These are phyloP conservation scores for Phalaenopsis aphrodite DNA, from an alignment of 106 monocot genomes.

Conservation along the genomic window DNA sequence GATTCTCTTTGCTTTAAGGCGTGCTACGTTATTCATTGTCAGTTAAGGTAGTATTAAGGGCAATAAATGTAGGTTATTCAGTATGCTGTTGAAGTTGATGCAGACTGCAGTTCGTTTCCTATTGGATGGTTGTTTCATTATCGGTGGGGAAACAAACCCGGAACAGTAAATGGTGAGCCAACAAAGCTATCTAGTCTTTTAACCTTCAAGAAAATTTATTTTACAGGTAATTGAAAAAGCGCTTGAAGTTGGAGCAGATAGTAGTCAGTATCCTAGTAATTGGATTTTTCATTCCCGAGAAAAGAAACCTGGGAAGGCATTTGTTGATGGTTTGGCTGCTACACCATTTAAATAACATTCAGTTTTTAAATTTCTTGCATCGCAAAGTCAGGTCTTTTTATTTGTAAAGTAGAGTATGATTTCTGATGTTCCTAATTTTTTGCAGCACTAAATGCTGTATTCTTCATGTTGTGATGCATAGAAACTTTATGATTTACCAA, in stretches of 20 bases:
- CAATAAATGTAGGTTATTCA: constrained; percentile 64
- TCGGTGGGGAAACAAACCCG: constrained; percentile 74
- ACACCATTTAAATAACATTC: constrained; percentile 6
- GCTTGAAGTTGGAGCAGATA: constrained; percentile 82
- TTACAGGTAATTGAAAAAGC: constrained; percentile 90
- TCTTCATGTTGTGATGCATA: neutral
- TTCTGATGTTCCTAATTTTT: neutral
- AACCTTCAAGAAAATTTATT: constrained; percentile 28
- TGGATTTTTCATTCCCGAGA: constrained; percentile 98
- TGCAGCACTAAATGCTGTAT: neutral
- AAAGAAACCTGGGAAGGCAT: constrained; percentile 75
- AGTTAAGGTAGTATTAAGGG: constrained; percentile 18
- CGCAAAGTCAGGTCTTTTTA: neutral
- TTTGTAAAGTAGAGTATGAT: neutral
- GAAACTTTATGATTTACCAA: neutral
- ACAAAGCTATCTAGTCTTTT: constrained; percentile 7
- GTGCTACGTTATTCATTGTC: neutral
- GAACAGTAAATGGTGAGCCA: constrained; percentile 66
- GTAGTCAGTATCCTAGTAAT: constrained; percentile 69
- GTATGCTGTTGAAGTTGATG: constrained; percentile 70
- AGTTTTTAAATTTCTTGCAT: neutral
- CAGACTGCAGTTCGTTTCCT: constrained; percentile 57
- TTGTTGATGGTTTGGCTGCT: constrained; percentile 71
- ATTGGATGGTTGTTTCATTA: constrained; percentile 91
- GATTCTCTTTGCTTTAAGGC: neutral